These are phyloP conservation scores for Hemileccinum rubropunctum DNA, from an alignment of 768 basidiomycete genomes.

Conservation along the genomic window DNA sequence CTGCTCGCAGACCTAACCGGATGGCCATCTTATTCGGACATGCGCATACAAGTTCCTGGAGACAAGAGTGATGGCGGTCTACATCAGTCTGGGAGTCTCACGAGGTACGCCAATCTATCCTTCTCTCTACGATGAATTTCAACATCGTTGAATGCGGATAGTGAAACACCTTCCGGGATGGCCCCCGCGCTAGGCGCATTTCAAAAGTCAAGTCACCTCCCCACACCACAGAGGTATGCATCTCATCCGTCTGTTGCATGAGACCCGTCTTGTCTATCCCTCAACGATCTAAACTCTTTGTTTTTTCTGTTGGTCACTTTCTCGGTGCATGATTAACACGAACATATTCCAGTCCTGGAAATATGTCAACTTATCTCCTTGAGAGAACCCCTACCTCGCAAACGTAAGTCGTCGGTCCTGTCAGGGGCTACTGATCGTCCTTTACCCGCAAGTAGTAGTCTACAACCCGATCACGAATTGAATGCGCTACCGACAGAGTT, in stretches of 20 bases:
- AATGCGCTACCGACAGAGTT: conserved; percentile 25
- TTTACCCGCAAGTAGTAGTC: conserved; percentile 3
- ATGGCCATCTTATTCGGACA: conserved; percentile 16
- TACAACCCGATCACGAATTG: conserved; percentile 6
- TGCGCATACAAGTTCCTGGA: conserved; percentile 14
- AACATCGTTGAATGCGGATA: neutral
- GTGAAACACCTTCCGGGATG: conserved; percentile 7
- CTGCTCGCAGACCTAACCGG: conserved; percentile 14
- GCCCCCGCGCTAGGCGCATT: conserved; percentile 1
- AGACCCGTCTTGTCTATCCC: neutral
- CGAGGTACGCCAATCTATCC: conserved; percentile 13
- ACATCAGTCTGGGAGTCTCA: conserved; percentile 5
- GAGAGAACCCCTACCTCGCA: conserved; percentile 15
- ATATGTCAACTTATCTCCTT: conserved; percentile 30
- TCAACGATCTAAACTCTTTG: neutral
- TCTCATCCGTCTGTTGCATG: neutral
- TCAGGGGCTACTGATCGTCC: neutral
- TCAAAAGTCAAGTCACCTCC: conserved; percentile 25
- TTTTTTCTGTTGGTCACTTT: neutral
- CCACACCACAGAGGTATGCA: conserved; percentile 31
- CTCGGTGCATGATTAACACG: conserved; percentile 10
- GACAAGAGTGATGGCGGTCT: conserved; percentile 3
- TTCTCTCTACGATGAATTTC: neutral
- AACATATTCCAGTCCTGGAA: conserved; percentile 31
- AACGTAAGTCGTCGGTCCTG: conserved; percentile 15